phyloP scores from a whole-genome alignment of 148 eudicot genomes.

The Arctostaphylos glauca region DNA sequence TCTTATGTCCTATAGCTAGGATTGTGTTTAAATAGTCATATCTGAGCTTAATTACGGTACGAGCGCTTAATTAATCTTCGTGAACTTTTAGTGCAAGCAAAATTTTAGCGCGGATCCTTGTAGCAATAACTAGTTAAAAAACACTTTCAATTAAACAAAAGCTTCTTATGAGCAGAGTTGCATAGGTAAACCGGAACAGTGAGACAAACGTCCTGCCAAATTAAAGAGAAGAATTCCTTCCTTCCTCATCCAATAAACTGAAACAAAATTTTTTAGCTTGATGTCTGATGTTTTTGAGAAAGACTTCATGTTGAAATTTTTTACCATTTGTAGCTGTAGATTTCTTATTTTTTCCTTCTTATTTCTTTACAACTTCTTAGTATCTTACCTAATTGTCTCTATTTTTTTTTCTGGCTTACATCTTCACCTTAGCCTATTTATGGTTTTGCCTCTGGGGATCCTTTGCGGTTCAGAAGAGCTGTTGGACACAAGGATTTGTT shows the following conservation, averaged over 20 bases:
- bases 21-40: background rate
- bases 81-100: background rate
- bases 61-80: background rate
- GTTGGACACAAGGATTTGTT: constrained; percentile 69
- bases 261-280: background rate
- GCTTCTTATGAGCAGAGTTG: background rate
- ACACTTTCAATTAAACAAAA: background rate
- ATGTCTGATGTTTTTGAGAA: background rate
- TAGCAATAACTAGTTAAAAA: background rate
- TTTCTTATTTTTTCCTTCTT: background rate
- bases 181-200: background rate
- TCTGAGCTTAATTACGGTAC: background rate
- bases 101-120: background rate
- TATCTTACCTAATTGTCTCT: background rate
- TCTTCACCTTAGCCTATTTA: constrained; percentile 58
- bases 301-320: background rate
- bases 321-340: background rate
- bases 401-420: background rate
- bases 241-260: background rate
- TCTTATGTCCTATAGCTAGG: background rate
- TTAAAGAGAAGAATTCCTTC: background rate
- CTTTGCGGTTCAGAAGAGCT: constrained; percentile 66
- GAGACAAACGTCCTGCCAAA: background rate
- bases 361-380: background rate
- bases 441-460: constrained; percentile 73